These are phyloP conservation scores for Trypanosoma mega DNA, from an alignment of 208 protist species.

Conservation along the genomic window DNA sequence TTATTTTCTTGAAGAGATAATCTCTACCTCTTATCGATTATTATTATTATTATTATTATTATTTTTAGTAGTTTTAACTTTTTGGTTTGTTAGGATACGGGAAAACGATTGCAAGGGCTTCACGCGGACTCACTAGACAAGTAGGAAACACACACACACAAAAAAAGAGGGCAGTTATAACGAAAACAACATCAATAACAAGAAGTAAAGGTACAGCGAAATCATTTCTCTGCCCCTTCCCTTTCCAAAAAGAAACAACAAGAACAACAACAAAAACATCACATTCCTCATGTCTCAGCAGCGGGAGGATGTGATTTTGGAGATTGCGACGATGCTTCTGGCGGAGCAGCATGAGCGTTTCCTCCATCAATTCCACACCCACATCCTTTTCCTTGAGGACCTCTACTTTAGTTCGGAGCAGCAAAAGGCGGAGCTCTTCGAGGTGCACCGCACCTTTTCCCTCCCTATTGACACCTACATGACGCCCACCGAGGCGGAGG, in stretches of 20 bases:
- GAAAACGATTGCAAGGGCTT: no score
- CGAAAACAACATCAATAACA: background rate
- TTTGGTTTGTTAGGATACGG: no score
- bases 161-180: background rate
- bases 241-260: background rate
- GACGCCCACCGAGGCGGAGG: background rate
- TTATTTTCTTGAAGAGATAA: no score
- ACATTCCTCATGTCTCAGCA: background rate
- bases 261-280: background rate
- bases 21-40: no score
- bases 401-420: slow-evolving; percentile 14
- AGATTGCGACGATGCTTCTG: slow-evolving; percentile 13
- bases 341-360: background rate
- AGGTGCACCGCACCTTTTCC: background rate
- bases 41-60: no score
- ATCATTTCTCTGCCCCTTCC: no score
- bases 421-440: slow-evolving; percentile 13
- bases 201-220: no score
- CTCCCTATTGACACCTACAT: slow-evolving; percentile 1
- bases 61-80: no score
- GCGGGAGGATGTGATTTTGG: slow-evolving; percentile 1
- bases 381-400: slow-evolving; percentile 24
- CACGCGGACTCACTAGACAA: no score
- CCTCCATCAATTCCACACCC: slow-evolving; percentile 12
- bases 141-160: no score